These are phyloP conservation scores for Bondarzewia mesenterica DNA, from an alignment of 1,284 basidiomycete species.

Conservation along the genomic window DNA sequence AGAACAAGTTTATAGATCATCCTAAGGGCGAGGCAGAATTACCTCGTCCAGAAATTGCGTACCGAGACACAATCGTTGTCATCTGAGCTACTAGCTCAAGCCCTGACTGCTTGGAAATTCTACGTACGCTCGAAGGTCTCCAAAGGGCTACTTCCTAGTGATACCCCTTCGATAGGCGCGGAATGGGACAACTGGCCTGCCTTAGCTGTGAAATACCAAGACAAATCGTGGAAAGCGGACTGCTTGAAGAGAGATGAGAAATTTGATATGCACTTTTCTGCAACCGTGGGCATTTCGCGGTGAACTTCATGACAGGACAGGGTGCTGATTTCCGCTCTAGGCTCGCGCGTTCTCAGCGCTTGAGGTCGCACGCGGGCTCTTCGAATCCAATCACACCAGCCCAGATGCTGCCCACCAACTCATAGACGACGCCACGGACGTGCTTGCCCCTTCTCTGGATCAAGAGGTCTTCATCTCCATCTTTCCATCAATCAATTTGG, in stretches of 20 bases:
- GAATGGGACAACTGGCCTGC: slow-evolving; percentile 48
- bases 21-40: slow-evolving; percentile 77
- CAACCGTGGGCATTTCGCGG: slow-evolving; percentile 47
- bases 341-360: slow-evolving; percentile 47
- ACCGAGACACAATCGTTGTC: slow-evolving; percentile 49
- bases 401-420: slow-evolving; percentile 49
- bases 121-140: slow-evolving; percentile 57
- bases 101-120: slow-evolving; percentile 55
- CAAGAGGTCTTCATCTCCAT: slow-evolving; percentile 44
- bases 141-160: slow-evolving; percentile 44
- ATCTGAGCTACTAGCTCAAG: slow-evolving; percentile 49
- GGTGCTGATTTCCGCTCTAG: slow-evolving; percentile 26
- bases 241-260: slow-evolving; percentile 80
- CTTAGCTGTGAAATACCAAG: slow-evolving; percentile 39
- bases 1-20: slow-evolving; percentile 63
- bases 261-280: slow-evolving; percentile 79
- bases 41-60: slow-evolving; percentile 67
- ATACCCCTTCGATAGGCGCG: slow-evolving; percentile 36
- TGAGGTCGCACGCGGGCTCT: slow-evolving; percentile 29
- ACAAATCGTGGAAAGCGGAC: slow-evolving; percentile 61
- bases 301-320: too few relatives aligned
- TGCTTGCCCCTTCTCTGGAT: slow-evolving; percentile 71
- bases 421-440: slow-evolving; percentile 68
- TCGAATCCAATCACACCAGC: slow-evolving; percentile 32
- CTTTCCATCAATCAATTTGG: not conserved